phyloP scores from a whole-genome alignment of 2,329 filamentous ascomycete genomes.

The Colletotrichum filicis region DNA sequence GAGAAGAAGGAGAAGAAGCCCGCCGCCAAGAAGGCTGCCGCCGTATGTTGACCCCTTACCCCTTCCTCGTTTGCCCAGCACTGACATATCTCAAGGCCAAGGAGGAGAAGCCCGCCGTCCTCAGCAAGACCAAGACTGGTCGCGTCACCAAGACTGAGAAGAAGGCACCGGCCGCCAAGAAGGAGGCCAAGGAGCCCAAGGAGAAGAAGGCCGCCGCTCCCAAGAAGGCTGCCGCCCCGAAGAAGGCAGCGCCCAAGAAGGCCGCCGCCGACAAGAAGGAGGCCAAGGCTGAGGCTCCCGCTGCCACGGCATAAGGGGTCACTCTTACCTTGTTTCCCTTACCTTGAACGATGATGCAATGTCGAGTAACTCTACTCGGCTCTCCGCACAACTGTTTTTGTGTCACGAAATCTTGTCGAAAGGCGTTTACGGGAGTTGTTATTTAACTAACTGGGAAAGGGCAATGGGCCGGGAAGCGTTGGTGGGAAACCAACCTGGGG shows the following conservation, averaged over 20 bases:
- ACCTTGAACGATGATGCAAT: constrained; percentile 13
- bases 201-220: constrained; percentile 59
- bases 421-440: constrained; percentile 32
- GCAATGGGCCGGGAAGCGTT: constrained; percentile 19
- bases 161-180: constrained; percentile 58
- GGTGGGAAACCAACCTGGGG: constrained; percentile 23
- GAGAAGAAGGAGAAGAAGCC: constrained; percentile 54
- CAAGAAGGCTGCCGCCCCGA: constrained; percentile 57
- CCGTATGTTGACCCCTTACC: constrained; percentile 32
- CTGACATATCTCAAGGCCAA: constrained; percentile 54
- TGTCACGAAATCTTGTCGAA: constrained; percentile 33
- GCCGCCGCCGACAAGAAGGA: constrained; percentile 48
- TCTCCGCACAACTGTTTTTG: constrained; percentile 15
- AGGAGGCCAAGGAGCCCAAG: constrained; percentile 55
- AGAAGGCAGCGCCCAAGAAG: constrained; percentile 57
- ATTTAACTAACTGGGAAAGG: constrained; percentile 27
- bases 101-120: constrained; percentile 74
- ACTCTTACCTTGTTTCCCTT: neutral
- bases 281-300: constrained; percentile 30
- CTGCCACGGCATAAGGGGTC: constrained; percentile 30
- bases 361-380: neutral
- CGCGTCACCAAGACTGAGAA: constrained; percentile 79
- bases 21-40: constrained; percentile 54
- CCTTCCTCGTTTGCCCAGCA: neutral
- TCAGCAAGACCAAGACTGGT: constrained; percentile 87